These are phyloP conservation scores for Hagleromyces aurorensis DNA, from an alignment of 805 yeast species.

Conservation along the genomic window DNA sequence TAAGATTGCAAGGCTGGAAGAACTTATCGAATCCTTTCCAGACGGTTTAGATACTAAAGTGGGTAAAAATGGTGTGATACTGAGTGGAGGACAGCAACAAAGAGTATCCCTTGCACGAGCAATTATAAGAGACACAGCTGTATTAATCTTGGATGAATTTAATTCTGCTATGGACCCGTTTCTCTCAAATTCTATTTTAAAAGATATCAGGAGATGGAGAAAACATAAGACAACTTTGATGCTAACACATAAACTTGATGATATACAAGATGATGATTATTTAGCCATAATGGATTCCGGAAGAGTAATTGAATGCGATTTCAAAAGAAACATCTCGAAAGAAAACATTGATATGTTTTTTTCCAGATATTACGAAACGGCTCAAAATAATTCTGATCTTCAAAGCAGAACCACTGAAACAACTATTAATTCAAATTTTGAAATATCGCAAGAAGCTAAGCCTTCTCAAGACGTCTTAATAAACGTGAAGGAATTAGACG, in stretches of 20 bases:
- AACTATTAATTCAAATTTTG: too few relatives aligned
- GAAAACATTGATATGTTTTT: too few relatives aligned
- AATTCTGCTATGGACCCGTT: slow-evolving; percentile 67
- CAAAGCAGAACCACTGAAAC: too few relatives aligned
- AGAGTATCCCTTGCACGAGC: slow-evolving; percentile 83
- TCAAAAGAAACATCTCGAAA: slow-evolving; percentile 28
- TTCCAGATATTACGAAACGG: too few relatives aligned
- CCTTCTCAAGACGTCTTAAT: too few relatives aligned
- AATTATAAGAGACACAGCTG: slow-evolving; percentile 57
- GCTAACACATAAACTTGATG: slow-evolving; percentile 67
- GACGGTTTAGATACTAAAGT: slow-evolving; percentile 49
- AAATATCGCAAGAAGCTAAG: too few relatives aligned
- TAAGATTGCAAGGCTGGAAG: slow-evolving; percentile 43
- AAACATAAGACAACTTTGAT: slow-evolving; percentile 65
- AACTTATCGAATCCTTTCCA: slow-evolving; percentile 41
- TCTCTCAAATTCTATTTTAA: slow-evolving; percentile 40
- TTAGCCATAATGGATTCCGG: slow-evolving; percentile 60
- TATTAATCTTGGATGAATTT: slow-evolving; percentile 80
- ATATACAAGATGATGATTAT: slow-evolving; percentile 48
- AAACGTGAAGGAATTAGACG: too few relatives aligned
- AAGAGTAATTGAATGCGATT: slow-evolving; percentile 38
- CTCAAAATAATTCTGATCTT: too few relatives aligned
- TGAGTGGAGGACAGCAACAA: slow-evolving; percentile 93
- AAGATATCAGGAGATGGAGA: slow-evolving; percentile 52
- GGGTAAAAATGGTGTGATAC: slow-evolving; percentile 37